Evolutionary conservation across 2,329 filamentous ascomycete genomes (phyloP), one percentile per base, ranked within the genome.

Genomic region (Graphiopsis chlorocephala): DNA sequence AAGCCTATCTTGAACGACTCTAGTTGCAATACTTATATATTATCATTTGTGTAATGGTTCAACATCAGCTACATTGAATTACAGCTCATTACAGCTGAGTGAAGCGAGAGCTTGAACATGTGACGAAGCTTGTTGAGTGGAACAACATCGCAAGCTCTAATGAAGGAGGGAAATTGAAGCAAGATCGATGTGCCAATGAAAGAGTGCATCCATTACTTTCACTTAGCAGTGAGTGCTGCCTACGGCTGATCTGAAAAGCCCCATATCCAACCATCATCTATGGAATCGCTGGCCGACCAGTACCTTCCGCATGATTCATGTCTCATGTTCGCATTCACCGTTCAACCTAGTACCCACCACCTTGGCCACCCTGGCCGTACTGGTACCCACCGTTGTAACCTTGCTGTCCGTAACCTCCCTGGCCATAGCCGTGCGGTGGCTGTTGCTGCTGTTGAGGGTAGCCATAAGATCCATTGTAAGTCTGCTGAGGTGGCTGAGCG

Each of bases 381-480:
- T 67, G 67, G 28, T 66, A 65, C 12, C 67, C 66, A 20, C 61
- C 62, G 28, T 66, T 62, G 38, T 67, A 62, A 10, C 61, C 64
- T 48, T 64, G 67, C 14, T 69, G 63, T 23, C 67, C 66, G 15
- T 63, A 58, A 10, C 60, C 65, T 25, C 70, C 68, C 2, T 66
- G 65, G 20, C 62, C 45, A 52, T 70, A 68, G 4, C 68, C 67
- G 3, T 61, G 63, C 26, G 65, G 63, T 15, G 67, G 67, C 50
- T 65, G 65, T 17, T 59, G 65, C 57, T 70, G 72, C 59, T 70
- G 70, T 38, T 69, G 69, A 29, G 66, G 69, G 42, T 74, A 70
- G 50, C 70, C 38, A 47, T 73, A 75, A 2, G 69, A 28, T 31
- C 67, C 53, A 26, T 31, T 31, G 53, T 33, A 56, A n/a, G 15